Evolutionary conservation across 2,329 filamentous ascomycete species (phyloP).

Genomic region (Talaromyces sp.): DNA sequence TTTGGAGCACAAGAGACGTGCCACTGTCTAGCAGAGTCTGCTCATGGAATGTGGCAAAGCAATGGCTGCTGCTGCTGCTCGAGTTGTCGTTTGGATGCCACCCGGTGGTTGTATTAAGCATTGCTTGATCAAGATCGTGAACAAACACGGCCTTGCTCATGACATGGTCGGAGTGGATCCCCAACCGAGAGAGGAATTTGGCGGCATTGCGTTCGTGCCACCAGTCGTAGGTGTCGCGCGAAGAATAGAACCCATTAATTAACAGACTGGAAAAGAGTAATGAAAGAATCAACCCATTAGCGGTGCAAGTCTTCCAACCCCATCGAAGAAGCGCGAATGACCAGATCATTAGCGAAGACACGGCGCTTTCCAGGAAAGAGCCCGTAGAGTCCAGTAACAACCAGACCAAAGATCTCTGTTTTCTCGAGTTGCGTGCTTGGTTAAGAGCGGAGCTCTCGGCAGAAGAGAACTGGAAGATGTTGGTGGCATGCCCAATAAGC

Average conservation of each 20-base stretch:
- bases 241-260: slow-evolving; percentile 71
- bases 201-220: slow-evolving; percentile 78
- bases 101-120: slow-evolving; percentile 34
- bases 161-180: slow-evolving; percentile 69
- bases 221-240: slow-evolving; percentile 70
- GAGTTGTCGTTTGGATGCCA: slow-evolving; percentile 23
- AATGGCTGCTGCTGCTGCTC: slow-evolving; percentile 24
- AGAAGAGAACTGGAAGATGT: slow-evolving; percentile 34
- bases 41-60: slow-evolving; percentile 43
- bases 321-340: slow-evolving; percentile 62
- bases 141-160: slow-evolving; percentile 87
- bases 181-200: slow-evolving; percentile 75
- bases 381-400: slow-evolving; percentile 68
- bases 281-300: slow-evolving; percentile 68
- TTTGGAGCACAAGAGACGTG: slow-evolving; percentile 23
- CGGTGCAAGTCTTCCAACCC: slow-evolving; percentile 63
- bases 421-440: slow-evolving; percentile 54
- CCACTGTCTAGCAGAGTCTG: slow-evolving; percentile 33
- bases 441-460: slow-evolving; percentile 23
- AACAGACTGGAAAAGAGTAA: slow-evolving; percentile 65
- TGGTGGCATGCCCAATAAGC: slow-evolving; percentile 42
- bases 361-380: slow-evolving; percentile 70
- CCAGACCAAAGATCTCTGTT: slow-evolving; percentile 56
- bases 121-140: slow-evolving; percentile 68
- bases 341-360: slow-evolving; percentile 74